Percentiles rank a stretch among this genome's conserved stretches.
Evolutionary conservation across 345 rosid species (phyloP).

Genomic region (Lepidium didymum): DNA sequence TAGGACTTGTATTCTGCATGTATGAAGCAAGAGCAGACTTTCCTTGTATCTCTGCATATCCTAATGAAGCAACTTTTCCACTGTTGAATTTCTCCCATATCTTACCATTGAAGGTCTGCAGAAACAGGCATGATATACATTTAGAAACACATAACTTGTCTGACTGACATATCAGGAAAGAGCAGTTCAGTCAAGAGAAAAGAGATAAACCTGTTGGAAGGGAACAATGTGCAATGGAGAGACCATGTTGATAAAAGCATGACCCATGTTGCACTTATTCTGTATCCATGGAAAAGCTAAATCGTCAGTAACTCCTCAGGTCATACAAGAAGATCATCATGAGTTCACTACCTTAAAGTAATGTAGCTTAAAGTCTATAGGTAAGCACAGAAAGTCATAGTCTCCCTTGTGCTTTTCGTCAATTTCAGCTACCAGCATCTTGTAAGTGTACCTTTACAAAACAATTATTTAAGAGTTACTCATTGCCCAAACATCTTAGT

Average conservation of each 20-base stretch:
- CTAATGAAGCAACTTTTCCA: conserved; percentile 85
- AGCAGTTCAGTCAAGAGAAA: background rate
- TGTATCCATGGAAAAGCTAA: conserved; percentile 34
- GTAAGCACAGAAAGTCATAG: conserved; percentile 90
- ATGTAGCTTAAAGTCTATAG: conserved; percentile 83
- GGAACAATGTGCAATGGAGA: conserved; percentile 83
- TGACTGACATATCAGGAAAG: background rate
- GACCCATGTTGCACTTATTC: conserved; percentile 98
- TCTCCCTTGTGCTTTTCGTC: conserved; percentile 81
- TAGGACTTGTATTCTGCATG: conserved; percentile 80
- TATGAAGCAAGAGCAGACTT: conserved; percentile 80
- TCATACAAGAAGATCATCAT: background rate
- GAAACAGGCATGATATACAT: background rate
- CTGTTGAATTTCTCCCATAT: conserved; percentile 97
- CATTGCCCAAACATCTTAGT: background rate
- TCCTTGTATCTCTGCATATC: conserved; percentile 94
- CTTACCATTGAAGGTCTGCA: conserved; percentile 85
- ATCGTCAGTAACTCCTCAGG: conserved; percentile 10
- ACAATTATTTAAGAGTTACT: conserved; percentile 6
- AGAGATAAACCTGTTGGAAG: conserved; percentile 60
- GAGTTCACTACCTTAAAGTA: background rate
- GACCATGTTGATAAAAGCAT: conserved; percentile 89
- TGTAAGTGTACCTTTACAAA: conserved; percentile 75
- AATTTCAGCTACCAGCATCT: conserved; percentile 89
- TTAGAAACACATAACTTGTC: too few species aligned